Base-by-base conservation (phyloP, 2,329 filamentous ascomycete genomes). In the Penicillium sp. region DNA sequence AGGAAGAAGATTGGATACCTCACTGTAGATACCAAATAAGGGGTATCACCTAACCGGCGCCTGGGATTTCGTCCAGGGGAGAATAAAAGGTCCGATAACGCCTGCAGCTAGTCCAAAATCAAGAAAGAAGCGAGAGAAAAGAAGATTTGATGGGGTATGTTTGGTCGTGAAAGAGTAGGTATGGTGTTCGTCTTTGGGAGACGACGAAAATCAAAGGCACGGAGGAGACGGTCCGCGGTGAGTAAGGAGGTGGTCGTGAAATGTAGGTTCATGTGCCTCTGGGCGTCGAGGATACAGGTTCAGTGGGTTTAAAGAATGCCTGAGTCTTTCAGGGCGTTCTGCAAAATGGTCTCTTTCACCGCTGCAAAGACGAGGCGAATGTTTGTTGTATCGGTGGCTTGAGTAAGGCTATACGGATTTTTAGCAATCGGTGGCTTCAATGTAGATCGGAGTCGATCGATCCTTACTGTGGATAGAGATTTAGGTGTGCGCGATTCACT, bases 311-410 rank as follows among this genome's bases (percentile, higher is more conserved):
- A 91, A 65, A 99, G 84, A 73, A 99, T 97, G 63, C 94, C 94
- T 21, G 94, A 97, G 74, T 99, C 94, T 77, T 95, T 96, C 63
- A 99, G 83, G 44, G 94, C 94, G 72, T 99, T 99, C 74, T 97
- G 95, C 63, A 99, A 78, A 67, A 99, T 99, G 31, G 94, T 99
- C 76, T 99, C 94, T 74, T 99, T 99, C 55, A 99, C 94, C 8
- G 94, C 94, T 31, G 93, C 94, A 74, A 99, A 99, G 44, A 99
- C 94, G 34, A 99, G 83, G 60, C 94, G 89, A 67, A 99, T 96
- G 69, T 99, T 99, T 47, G 92, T 96, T 4, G 94, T 99, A 72
- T 99, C 94, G 59, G 94, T 99, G 42, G 94, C 94, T 87, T 99
- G 94, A 31, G 94, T 99, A 57, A 99, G 83, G 74, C 93, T 97